These are phyloP conservation scores for Ustilago tritici DNA, from an alignment of 1,284 basidiomycete genomes.

Conservation along the genomic window DNA sequence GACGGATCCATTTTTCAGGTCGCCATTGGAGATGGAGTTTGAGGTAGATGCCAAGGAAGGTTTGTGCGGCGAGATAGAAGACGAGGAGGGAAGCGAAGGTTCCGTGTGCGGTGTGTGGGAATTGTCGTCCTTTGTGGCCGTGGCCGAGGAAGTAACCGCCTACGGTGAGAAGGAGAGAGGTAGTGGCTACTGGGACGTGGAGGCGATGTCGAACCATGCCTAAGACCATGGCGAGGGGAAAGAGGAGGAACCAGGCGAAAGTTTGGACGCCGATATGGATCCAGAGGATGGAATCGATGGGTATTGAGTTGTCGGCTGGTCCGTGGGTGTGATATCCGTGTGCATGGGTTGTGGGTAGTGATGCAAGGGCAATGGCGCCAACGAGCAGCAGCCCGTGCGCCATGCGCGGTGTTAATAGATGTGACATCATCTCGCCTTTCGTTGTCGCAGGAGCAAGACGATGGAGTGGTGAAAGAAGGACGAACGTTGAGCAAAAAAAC, in stretches of 20 bases:
- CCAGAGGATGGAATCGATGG: slow-evolving; percentile 66
- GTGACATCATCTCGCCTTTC: neutral
- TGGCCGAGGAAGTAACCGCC: slow-evolving; percentile 65
- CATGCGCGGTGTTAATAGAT: neutral
- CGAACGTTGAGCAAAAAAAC: neutral
- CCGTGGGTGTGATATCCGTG: slow-evolving; percentile 58
- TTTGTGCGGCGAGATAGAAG: slow-evolving; percentile 73
- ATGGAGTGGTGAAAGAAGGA: neutral
- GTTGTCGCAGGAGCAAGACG: neutral
- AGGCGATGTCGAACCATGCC: slow-evolving; percentile 65
- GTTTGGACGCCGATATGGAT: slow-evolving; percentile 64
- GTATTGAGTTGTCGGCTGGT: slow-evolving; percentile 55
- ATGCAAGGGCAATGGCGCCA: slow-evolving; percentile 8
- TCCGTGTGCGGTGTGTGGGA: slow-evolving; percentile 66
- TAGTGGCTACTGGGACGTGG: slow-evolving; percentile 63
- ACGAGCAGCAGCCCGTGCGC: slow-evolving; percentile 12
- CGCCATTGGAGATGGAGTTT: slow-evolving; percentile 84
- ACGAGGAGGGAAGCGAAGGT: slow-evolving; percentile 61
- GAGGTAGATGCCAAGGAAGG: slow-evolving; percentile 84
- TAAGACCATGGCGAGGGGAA: slow-evolving; percentile 67
- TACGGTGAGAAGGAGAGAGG: slow-evolving; percentile 56
- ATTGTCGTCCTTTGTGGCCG: slow-evolving; percentile 61
- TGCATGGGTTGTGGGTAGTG: slow-evolving; percentile 22
- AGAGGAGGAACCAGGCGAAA: slow-evolving; percentile 61
- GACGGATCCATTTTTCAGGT: slow-evolving; percentile 79